A percentile compares a stretch with the other conserved stretches of the same genome.
Evolutionary conservation across 108 stramenopile genomes (phyloP).

Genomic region (Cyclostephanos invisitatus): DNA sequence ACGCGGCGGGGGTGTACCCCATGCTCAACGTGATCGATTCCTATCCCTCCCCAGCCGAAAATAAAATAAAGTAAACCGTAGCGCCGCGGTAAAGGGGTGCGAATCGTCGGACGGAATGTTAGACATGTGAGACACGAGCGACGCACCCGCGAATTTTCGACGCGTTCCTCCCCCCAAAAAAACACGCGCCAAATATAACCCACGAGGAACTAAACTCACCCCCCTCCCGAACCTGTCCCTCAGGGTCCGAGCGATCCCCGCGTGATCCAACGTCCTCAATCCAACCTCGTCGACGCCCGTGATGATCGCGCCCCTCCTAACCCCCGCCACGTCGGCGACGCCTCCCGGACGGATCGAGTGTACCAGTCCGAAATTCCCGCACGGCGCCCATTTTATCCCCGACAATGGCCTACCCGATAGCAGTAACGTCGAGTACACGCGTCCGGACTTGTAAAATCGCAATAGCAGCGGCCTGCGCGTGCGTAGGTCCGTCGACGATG

Average conservation of each 20-base stretch:
- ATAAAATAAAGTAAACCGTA: background rate
- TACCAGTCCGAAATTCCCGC: conserved; percentile 80
- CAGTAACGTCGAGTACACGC: conserved; percentile 53
- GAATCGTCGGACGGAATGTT: no score
- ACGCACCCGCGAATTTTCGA: no score
- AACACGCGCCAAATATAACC: no score
- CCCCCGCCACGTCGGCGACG: conserved; percentile 50
- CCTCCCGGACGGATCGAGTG: conserved; percentile 36
- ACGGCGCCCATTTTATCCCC: conserved; percentile 81
- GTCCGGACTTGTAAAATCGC: conserved; percentile 55
- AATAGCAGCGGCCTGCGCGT: conserved; percentile 45
- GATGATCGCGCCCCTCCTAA: conserved; percentile 61
- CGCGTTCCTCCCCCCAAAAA: no score
- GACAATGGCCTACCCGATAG: conserved; percentile 53
- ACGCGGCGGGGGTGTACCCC: conserved; percentile 64
- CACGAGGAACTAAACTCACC: background rate
- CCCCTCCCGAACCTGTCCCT: conserved; percentile 30
- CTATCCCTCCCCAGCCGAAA: background rate
- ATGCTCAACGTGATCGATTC: conserved; percentile 46
- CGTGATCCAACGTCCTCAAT: conserved; percentile 55
- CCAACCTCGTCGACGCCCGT: conserved; percentile 41
- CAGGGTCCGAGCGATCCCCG: conserved; percentile 29
- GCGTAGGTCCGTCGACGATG: conserved; percentile 13
- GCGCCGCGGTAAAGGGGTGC: no score
- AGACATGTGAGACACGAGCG: no score